Base-by-base conservation (phyloP, 208 protist species). In the Porcisia deanei region DNA sequence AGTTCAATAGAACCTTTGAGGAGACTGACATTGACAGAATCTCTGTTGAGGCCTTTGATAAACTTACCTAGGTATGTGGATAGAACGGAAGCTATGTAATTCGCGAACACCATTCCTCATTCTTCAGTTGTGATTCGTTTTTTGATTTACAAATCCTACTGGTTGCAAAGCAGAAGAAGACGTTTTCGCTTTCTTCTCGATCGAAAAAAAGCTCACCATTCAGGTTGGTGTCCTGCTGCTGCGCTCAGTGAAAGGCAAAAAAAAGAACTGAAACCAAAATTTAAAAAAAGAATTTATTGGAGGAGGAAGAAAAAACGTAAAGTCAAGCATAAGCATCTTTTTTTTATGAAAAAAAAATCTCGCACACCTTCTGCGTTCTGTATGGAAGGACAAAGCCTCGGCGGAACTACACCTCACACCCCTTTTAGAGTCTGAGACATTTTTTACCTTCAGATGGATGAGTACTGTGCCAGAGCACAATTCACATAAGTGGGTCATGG, bases 61-160 rank as follows among this genome's bases (percentile, higher is more conserved):
- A 93, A 91, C 58, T 86, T 87, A 59, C 87, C 85, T 75, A 91
- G 75, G 75, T 88, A 92, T 58, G 85, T 82, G 12, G 79, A 84
- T 55, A 95, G 63, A 30, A 87, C 73, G 37, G 78, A 87, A 41
- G 81, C 80, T 12, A 95, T 72, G 59, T 88, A 91, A 65, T 78
- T 86, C 25, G 83, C 81, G 75, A 95, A 88, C 49, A 93, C 83
- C 91, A 95, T 95, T 37, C 71, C 59, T 64, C 70, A 83, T 83
- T 80, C 73, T 73, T 49, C 49, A 59, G 39, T 30, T 12, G 39
- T 37, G 3, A 63, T 6, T 18, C 16, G 69, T 49, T 47, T 30
- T 30, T 30, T 9, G 45, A 37, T 22, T 66, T 45, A 67, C n/a
- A 73, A 67, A 66, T 73, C 45, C 75, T 52, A 57, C 61, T 52